A percentile compares a stretch with the other conserved stretches of the same genome.
phyloP scores from a whole-genome alignment of 768 basidiomycete genomes.

The Suillus occidentalis region DNA sequence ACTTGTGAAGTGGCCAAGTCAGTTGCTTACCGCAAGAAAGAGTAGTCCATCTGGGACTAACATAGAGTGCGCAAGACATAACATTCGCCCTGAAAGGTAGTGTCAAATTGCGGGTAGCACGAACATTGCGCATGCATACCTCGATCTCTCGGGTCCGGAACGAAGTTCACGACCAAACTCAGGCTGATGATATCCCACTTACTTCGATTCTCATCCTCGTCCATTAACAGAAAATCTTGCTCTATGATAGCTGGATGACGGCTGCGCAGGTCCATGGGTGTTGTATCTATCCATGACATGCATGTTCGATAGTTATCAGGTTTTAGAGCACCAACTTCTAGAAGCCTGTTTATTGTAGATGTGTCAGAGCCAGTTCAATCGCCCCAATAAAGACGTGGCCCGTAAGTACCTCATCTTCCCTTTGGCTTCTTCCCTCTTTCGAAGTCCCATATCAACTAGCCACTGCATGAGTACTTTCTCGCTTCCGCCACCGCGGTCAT shows the following conservation, averaged over 20 bases:
- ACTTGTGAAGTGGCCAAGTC: neutral
- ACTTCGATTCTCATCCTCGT: slow-evolving; percentile 45
- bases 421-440: slow-evolving; percentile 26
- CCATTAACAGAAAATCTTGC: slow-evolving; percentile 80
- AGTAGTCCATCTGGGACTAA: slow-evolving; percentile 55
- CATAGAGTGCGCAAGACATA: slow-evolving; percentile 58
- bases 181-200: slow-evolving; percentile 83
- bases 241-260: slow-evolving; percentile 80
- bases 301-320: slow-evolving; percentile 77
- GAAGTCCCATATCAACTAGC: slow-evolving; percentile 56
- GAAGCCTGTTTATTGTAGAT: slow-evolving; percentile 48
- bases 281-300: slow-evolving; percentile 67
- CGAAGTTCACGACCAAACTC: slow-evolving; percentile 89
- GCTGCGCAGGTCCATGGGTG: slow-evolving; percentile 82
- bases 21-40: slow-evolving; percentile 64
- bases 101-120: slow-evolving; percentile 5
- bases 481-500: slow-evolving; percentile 85
- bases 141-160: slow-evolving; percentile 70
- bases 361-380: neutral
- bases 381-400: slow-evolving; percentile 10
- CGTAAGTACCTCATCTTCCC: slow-evolving; percentile 33
- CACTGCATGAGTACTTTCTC: slow-evolving; percentile 78
- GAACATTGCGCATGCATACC: slow-evolving; percentile 41
- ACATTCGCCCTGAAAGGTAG: slow-evolving; percentile 61
- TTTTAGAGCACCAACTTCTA: slow-evolving; percentile 87